A percentile compares a stretch with the other conserved stretches of the same genome.
These are phyloP conservation scores for Backusella tuberculispora DNA, from an alignment of 192 early-diverging fungal genomes.

Conservation along the genomic window DNA sequence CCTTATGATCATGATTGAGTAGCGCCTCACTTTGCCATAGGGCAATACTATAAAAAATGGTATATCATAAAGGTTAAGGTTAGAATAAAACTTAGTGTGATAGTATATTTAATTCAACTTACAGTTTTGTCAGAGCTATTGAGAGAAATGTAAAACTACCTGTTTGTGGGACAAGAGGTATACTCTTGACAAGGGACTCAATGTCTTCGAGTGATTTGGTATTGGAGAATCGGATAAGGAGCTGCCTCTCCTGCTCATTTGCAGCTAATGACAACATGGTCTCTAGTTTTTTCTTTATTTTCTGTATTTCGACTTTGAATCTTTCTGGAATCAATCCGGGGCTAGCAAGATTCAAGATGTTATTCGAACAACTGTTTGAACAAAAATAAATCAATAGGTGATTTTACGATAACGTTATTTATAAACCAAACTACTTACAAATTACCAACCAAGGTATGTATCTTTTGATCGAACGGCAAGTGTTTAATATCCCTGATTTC, in stretches of 20 bases:
- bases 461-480: conserved; percentile 8
- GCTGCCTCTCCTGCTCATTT: conserved; percentile 5
- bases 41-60: conserved; percentile 11
- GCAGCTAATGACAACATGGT: neutral
- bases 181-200: conserved; percentile 13
- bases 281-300: conserved; percentile 11
- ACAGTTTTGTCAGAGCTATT: conserved; percentile 17
- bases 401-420: conserved; percentile 15
- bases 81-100: conserved; percentile 15
- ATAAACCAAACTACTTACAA: conserved; percentile 19
- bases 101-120: conserved; percentile 24
- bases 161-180: conserved; percentile 13
- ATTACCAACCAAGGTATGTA: conserved; percentile 5
- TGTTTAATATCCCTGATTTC: conserved; percentile 8
- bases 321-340: conserved; percentile 17
- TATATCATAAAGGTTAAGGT: conserved; percentile 3
- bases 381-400: conserved; percentile 17
- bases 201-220: conserved; percentile 11
- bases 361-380: conserved; percentile 15
- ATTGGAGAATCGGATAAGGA: conserved; percentile 13
- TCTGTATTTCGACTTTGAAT: conserved; percentile 10
- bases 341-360: conserved; percentile 10
- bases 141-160: conserved; percentile 17
- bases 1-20: conserved; percentile 16
- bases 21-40: conserved; percentile 19